A percentile compares a stretch with the other conserved stretches of the same genome.
Conservation (phyloP, 148 eudicot species). For the Polygonum aviculare region DNA sequence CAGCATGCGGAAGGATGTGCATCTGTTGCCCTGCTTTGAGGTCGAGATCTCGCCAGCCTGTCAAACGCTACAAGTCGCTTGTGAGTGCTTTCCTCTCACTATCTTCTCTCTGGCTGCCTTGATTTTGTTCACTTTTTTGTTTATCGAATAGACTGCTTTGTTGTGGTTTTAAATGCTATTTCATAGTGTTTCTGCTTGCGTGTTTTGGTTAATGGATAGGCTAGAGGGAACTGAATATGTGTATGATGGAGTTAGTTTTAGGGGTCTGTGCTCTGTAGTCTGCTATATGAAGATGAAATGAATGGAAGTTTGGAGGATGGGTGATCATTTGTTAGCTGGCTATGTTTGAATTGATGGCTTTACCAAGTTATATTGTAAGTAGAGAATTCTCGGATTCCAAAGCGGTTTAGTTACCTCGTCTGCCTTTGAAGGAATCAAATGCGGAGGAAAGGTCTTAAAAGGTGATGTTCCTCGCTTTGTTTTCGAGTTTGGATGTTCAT, state of each 20-base stretch:
- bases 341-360: background rate
- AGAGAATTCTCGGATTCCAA: background rate
- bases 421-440: background rate
- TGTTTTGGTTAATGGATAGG: background rate
- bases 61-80: conserved; percentile 84
- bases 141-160: background rate
- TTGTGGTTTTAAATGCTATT: background rate
- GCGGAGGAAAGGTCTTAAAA: background rate
- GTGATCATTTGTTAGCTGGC: background rate
- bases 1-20: conserved; percentile 91
- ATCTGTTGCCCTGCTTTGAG: conserved; percentile 94
- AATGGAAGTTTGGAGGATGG: background rate
- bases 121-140: background rate
- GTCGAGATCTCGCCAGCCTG: conserved; percentile 84
- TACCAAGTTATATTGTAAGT: background rate
- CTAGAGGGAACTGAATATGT: background rate
- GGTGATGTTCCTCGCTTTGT: background rate
- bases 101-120: background rate
- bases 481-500: background rate
- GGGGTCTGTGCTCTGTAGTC: background rate
- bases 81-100: conserved; percentile 34
- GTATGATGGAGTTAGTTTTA: background rate
- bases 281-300: background rate
- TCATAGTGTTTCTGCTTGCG: background rate
- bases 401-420: background rate